A percentile compares a stretch with the other conserved stretches of the same genome.
Conservation (phyloP, 2,329 filamentous ascomycete species). For the Neofusicoccum ribis region DNA sequence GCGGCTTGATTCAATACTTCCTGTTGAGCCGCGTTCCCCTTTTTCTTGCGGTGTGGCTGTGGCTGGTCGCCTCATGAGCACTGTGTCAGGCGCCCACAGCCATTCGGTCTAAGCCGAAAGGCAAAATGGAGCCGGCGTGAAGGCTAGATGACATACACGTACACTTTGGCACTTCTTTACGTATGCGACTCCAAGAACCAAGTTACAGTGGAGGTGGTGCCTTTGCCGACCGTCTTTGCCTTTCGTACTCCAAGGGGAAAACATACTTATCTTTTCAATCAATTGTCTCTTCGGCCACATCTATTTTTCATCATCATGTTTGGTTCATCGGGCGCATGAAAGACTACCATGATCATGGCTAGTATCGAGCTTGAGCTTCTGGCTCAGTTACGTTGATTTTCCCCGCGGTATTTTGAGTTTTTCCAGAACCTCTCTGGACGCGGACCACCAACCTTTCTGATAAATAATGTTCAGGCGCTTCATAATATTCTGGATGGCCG, state of each 20-base stretch:
- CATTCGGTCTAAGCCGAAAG: neutral
- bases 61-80: neutral
- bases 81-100: neutral
- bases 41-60: neutral
- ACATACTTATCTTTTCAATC: neutral
- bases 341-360: too few relatives aligned
- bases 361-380: too few relatives aligned
- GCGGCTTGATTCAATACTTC: neutral
- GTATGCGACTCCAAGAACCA: neutral
- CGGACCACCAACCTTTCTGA: too few relatives aligned
- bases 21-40: neutral
- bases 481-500: too few relatives aligned
- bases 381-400: too few relatives aligned
- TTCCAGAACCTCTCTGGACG: too few relatives aligned
- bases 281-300: neutral
- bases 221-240: neutral
- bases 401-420: too few relatives aligned
- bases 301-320: neutral
- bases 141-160: neutral
- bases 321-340: too few relatives aligned
- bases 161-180: neutral
- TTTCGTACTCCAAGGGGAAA: neutral
- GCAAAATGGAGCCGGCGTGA: neutral
- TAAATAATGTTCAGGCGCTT: too few relatives aligned
- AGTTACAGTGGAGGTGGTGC: neutral